Evolutionary conservation across 2,329 filamentous ascomycete species (phyloP).

Genomic region (Venturia aucupariae): DNA sequence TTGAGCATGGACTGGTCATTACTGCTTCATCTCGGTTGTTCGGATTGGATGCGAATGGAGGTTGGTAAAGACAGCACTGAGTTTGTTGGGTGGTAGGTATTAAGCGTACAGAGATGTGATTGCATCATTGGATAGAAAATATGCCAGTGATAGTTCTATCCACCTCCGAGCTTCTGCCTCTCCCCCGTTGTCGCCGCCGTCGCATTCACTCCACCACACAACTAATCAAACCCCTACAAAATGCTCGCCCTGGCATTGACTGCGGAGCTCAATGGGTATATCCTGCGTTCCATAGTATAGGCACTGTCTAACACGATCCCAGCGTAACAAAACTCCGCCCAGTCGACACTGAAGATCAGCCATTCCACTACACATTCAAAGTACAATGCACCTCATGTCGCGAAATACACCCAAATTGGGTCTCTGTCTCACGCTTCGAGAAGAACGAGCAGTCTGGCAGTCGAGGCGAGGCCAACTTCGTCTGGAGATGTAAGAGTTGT

Average conservation of each 20-base stretch:
- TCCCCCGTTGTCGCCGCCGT: no score
- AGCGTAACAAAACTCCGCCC: conserved; percentile 89
- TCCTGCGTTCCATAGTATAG: conserved; percentile 14
- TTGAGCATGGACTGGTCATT: conserved; percentile 8
- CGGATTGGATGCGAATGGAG: neutral
- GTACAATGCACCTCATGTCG: conserved; percentile 98
- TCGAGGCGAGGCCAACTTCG: conserved; percentile 93
- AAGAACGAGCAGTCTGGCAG: conserved; percentile 85
- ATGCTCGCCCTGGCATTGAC: conserved; percentile 48
- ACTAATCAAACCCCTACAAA: neutral
- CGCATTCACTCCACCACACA: neutral
- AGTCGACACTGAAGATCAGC: conserved; percentile 66
- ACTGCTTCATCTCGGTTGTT: neutral
- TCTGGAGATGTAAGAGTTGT: conserved; percentile 99
- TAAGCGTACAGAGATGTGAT: no score
- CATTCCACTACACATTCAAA: conserved; percentile 96
- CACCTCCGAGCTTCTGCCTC: neutral
- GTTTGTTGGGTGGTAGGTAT: neutral
- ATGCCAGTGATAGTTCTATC: neutral
- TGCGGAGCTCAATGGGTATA: conserved; percentile 61
- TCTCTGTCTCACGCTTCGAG: conserved; percentile 76
- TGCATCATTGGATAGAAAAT: neutral
- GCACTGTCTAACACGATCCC: conserved; percentile 15
- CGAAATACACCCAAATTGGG: conserved; percentile 77
- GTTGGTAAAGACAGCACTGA: neutral